These are phyloP conservation scores for Paracoccidioides lutzii DNA, from an alignment of 2,329 filamentous ascomycete genomes.

Conservation along the genomic window DNA sequence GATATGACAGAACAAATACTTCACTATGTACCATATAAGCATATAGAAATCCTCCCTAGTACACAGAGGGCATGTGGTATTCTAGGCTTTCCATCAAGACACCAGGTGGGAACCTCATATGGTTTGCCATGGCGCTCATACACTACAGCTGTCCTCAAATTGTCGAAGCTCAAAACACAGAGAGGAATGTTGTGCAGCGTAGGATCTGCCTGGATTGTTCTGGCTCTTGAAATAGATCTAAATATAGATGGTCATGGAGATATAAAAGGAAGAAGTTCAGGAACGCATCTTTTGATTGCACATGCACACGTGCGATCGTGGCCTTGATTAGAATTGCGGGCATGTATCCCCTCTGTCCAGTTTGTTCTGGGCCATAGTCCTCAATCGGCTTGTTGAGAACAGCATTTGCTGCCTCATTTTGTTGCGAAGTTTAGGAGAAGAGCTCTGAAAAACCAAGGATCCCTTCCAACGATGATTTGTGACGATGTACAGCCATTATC, in stretches of 20 bases:
- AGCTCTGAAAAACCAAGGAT: not conserved
- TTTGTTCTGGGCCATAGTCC: not conserved
- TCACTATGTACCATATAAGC: too few relatives aligned
- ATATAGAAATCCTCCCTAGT: too few relatives aligned
- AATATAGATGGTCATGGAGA: not conserved
- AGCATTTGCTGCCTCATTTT: not conserved
- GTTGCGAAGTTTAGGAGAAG: not conserved
- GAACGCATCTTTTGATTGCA: not conserved
- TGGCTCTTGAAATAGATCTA: too few relatives aligned
- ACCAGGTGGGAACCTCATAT: conserved; percentile 9
- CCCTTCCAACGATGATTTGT: not conserved
- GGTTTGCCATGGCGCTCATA: conserved; percentile 14
- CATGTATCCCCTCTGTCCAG: not conserved
- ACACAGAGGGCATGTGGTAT: conserved; percentile 14
- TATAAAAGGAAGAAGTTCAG: not conserved
- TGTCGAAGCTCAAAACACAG: conserved; percentile 10
- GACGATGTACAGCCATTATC: too few relatives aligned
- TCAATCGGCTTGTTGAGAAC: not conserved
- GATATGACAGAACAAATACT: too few relatives aligned
- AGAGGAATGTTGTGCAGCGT: conserved; percentile 13
- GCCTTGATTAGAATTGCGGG: not conserved
- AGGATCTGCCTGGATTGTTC: conserved; percentile 11
- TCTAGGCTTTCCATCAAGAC: conserved; percentile 13
- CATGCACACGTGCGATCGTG: not conserved
- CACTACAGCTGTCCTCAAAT: conserved; percentile 11